phyloP scores from a whole-genome alignment of 306 rosid genomes.

The Inga leiocalycina region DNA sequence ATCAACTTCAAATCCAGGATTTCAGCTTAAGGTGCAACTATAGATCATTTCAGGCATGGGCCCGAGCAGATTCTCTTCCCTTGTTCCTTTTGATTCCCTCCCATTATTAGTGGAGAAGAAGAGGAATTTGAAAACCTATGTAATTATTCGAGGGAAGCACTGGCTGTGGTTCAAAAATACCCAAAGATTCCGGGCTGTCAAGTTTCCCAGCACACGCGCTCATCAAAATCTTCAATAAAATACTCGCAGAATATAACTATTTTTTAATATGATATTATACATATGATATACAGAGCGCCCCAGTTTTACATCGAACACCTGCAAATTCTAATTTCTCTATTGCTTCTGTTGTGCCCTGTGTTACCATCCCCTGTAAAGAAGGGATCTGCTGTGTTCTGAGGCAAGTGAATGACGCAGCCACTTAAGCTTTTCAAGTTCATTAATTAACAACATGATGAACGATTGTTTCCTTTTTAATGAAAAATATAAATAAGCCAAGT shows the following conservation, averaged over 20 bases:
- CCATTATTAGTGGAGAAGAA: neutral
- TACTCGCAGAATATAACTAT: neutral
- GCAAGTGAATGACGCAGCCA: neutral
- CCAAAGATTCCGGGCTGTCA: neutral
- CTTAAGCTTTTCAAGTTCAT: neutral
- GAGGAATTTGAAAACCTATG: conserved; percentile 8
- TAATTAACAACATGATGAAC: conserved; percentile 14
- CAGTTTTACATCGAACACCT: neutral
- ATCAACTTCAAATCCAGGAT: neutral
- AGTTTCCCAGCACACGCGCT: conserved; percentile 5
- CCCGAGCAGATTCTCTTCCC: neutral
- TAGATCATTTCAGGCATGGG: neutral
- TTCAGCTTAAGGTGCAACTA: too few species aligned
- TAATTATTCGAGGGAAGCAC: neutral
- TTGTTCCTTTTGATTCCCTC: neutral
- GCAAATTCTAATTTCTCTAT: neutral
- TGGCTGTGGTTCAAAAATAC: conserved; percentile 32
- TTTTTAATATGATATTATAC: conserved; percentile 1
- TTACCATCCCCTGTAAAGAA: neutral
- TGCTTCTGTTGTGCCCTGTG: neutral
- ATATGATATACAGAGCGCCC: neutral
- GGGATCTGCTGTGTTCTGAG: neutral
- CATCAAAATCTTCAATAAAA: conserved; percentile 3
- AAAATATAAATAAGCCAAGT: conserved; percentile 23
- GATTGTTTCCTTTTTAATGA: neutral